These are phyloP conservation scores for Beauveria bassiana DNA, from an alignment of 2,329 filamentous ascomycete genomes.

Conservation along the genomic window DNA sequence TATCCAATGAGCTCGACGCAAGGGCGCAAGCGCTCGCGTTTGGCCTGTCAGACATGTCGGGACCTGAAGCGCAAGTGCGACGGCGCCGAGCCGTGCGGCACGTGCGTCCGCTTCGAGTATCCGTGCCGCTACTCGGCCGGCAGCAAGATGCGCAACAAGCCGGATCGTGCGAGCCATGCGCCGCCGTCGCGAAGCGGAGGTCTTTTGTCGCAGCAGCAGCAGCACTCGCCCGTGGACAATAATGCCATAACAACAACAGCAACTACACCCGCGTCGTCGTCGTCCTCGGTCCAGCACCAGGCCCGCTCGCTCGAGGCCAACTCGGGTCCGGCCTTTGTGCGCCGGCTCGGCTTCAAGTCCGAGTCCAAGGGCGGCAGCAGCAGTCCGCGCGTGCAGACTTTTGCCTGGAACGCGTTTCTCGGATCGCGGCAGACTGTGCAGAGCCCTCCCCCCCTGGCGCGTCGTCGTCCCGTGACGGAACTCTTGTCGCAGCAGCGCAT, in stretches of 20 bases:
- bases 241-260: conserved; percentile 11
- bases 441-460: conserved; percentile 16
- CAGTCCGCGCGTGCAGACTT: conserved; percentile 41
- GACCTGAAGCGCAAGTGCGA: conserved; percentile 50
- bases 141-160: conserved; percentile 12
- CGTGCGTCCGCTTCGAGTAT: conserved; percentile 45
- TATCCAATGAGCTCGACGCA: conserved; percentile 3
- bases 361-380: conserved; percentile 33
- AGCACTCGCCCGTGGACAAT: conserved; percentile 9
- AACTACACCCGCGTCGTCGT: conserved; percentile 18
- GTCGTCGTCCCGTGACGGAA: conserved; percentile 30
- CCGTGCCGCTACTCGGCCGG: conserved; percentile 38
- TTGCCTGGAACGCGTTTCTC: conserved; percentile 44
- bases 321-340: conserved; percentile 48
- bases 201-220: not conserved
- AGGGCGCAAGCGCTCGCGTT: conserved; percentile 30
- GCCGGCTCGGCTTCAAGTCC: conserved; percentile 42
- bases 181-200: not conserved
- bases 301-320: conserved; percentile 44
- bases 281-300: conserved; percentile 11
- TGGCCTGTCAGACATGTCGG: conserved; percentile 44
- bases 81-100: conserved; percentile 42
- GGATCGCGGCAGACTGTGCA: conserved; percentile 20
- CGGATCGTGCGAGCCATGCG: not conserved
- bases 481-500: conserved; percentile 41